Conservation (phyloP, 2,329 filamentous ascomycete genomes). For the Nemania sp. region DNA sequence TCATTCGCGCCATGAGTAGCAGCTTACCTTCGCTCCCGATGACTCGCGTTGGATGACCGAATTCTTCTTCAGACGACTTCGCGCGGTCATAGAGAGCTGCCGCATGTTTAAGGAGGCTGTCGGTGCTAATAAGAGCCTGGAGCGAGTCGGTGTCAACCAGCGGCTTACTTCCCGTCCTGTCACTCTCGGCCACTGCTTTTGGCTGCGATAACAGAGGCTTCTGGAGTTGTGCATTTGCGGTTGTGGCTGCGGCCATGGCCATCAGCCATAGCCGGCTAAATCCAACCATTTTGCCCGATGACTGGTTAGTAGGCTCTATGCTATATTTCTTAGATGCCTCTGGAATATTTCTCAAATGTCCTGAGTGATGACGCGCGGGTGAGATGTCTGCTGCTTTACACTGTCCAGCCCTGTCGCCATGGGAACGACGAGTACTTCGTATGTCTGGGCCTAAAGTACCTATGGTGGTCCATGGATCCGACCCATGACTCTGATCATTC, state of each 20-base stretch:
- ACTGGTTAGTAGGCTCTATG: neutral
- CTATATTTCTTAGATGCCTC: too few relatives aligned
- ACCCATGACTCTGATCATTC: conserved; percentile 6
- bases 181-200: conserved; percentile 15
- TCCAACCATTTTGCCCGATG: conserved; percentile 23
- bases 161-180: conserved; percentile 34
- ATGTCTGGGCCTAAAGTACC: too few relatives aligned
- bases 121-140: conserved; percentile 57
- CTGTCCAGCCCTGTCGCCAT: neutral
- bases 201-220: conserved; percentile 31
- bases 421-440: neutral
- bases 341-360: too few relatives aligned
- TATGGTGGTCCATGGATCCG: too few relatives aligned
- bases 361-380: too few relatives aligned
- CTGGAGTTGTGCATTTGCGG: conserved; percentile 31
- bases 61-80: conserved; percentile 60
- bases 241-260: conserved; percentile 17
- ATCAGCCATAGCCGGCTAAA: conserved; percentile 21
- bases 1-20: neutral
- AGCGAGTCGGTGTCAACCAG: conserved; percentile 58
- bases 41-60: conserved; percentile 70
- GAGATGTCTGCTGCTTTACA: too few relatives aligned
- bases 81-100: conserved; percentile 66
- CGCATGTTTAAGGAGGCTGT: conserved; percentile 62
- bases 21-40: conserved; percentile 65